phyloP scores from a whole-genome alignment of 2,329 filamentous ascomycete species.

The Colletotrichum tanaceti region DNA sequence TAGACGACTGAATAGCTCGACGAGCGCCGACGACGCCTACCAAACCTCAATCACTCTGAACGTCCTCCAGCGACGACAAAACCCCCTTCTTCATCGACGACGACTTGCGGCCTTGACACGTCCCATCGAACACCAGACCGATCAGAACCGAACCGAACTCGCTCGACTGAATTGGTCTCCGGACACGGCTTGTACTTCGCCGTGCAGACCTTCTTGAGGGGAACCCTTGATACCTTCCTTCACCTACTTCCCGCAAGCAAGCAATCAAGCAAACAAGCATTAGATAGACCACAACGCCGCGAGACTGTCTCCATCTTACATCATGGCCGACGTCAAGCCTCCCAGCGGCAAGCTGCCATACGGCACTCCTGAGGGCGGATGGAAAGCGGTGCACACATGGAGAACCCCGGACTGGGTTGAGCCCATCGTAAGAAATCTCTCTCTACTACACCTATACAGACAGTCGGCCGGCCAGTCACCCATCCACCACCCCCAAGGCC shows the following conservation, averaged over 20 bases:
- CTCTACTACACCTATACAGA: not conserved
- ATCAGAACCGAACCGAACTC: not conserved
- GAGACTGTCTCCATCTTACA: not conserved
- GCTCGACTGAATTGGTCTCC: not conserved
- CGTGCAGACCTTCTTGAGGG: not conserved
- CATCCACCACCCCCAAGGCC: too few relatives aligned
- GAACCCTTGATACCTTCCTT: not conserved
- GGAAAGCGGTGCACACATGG: slow-evolving; percentile 45
- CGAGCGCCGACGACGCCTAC: not conserved
- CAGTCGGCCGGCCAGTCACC: too few relatives aligned
- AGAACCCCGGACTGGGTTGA: slow-evolving; percentile 51
- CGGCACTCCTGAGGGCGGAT: slow-evolving; percentile 43
- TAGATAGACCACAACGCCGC: not conserved
- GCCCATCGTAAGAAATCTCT: slow-evolving; percentile 46
- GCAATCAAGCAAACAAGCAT: not conserved
- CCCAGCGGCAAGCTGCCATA: slow-evolving; percentile 35
- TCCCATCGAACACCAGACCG: too few relatives aligned
- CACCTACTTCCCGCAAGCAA: not conserved
- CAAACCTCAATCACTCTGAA: not conserved
- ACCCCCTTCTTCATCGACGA: not conserved
- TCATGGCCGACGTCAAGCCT: slow-evolving; percentile 35
- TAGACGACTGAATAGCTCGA: not conserved
- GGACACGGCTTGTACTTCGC: not conserved
- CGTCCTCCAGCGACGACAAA: not conserved
- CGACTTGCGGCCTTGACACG: not conserved